Conservation (phyloP, 306 rosid genomes). For the Cucumis melo region DNA sequence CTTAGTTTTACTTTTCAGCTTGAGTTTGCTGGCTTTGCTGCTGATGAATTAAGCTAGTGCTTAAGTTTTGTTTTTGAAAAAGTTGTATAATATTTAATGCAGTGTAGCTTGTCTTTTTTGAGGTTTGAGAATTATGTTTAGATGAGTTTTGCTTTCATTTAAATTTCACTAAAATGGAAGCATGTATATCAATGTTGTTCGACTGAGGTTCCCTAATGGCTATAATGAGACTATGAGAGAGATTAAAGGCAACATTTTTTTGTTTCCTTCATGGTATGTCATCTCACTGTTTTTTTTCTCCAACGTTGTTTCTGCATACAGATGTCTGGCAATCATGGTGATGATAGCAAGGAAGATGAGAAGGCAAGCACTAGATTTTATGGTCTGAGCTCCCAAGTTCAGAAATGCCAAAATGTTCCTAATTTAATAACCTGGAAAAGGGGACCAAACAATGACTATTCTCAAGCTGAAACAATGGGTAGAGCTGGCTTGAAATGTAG, state of each 20-base stretch:
- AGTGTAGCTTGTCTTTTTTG: background rate
- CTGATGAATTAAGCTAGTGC: background rate
- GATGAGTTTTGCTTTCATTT: background rate
- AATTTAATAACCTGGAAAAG: constrained; percentile 40
- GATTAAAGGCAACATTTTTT: background rate
- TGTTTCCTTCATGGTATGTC: background rate
- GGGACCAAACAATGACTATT: constrained; percentile 21
- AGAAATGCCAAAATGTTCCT: constrained; percentile 23
- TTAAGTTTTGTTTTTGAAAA: background rate
- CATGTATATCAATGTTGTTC: background rate
- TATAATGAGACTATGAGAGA: background rate
- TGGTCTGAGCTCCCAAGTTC: constrained; percentile 14
- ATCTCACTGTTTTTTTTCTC: background rate
- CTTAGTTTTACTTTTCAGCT: background rate
- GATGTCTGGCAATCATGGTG: constrained; percentile 2
- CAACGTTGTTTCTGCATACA: background rate
- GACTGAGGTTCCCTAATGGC: background rate
- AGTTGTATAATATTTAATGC: background rate
- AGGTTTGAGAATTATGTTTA: background rate
- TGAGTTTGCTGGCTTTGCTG: background rate
- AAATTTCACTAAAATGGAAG: background rate
- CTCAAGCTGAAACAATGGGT: constrained; percentile 39
- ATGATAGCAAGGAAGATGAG: constrained; percentile 4
- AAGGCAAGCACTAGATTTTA: background rate
- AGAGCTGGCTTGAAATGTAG: constrained; percentile 44